Base-by-base conservation (phyloP, 768 basidiomycete species). In the Wakefieldia striispora region DNA sequence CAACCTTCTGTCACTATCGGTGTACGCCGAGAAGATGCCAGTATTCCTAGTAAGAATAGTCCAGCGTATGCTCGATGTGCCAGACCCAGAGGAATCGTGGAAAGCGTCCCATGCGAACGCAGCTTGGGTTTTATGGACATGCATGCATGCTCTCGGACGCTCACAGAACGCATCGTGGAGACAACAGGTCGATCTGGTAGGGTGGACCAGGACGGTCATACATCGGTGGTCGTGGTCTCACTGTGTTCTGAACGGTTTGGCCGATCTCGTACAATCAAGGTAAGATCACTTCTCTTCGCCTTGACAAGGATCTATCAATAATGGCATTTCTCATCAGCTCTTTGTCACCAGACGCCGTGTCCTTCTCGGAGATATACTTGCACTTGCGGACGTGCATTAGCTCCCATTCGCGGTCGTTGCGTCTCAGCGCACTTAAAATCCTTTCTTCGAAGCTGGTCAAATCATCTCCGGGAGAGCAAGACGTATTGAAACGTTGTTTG, bases 381-480 rank as follows among this genome's bases (percentile, higher is more conserved):
- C 57, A 61, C 20, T 67, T 95, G 19, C 72, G 77, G 23, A 59
- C 67, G 0, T 72, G 82, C 17, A 65, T 97, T 1, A 69, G 88
- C 3, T 95, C 92, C 0, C 85, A 93, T 60, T 87, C 86, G 8
- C 80, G 80, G 2, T 49, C 70, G 1, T 71, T 89, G 6, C 83
- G 95, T 12, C 70, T 86, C 1, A 73, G 79, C 17, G 73, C 82
- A 0, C 75, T 97, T 7, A 77, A 80, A 20, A 70, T 94, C 7
- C 78, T 91, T 14, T 68, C 74, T 5, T 83, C 82, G 2, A 71
- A 73, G 3, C 59, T 81, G 10, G 70, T 86, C 6, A 60, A 75
- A 29, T 60, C 70, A 0, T 65, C 74, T 1, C 63, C 72, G 1
- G 76, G 75, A 37, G 71, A 73, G 13, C 62, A 70, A 14, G 84